Base-by-base conservation (phyloP, 129 eudicot genomes). In the Kitagawia praeruptora region DNA sequence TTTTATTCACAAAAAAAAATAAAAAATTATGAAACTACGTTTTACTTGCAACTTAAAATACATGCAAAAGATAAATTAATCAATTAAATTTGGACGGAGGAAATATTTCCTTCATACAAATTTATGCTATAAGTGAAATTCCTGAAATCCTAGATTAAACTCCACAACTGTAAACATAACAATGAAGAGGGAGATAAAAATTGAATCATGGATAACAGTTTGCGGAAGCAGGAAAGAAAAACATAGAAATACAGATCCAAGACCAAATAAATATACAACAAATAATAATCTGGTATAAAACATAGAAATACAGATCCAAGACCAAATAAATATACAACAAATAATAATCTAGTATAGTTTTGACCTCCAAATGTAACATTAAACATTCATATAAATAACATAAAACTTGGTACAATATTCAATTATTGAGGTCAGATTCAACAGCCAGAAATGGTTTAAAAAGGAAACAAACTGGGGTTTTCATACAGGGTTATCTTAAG, bases 401-500 rank as follows among this genome's bases (percentile, higher is more conserved):
- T 23, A 10, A 9, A 16, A 34, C 76, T 23, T 41, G 56, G 3
- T 10, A 74, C 19, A 46, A 13, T 25, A 40, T 10, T 46, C 40
- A 40, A 61, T 45, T 74, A 45, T 74, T 51, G 37, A 27, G 10
- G 77, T 74, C 77, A 45, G 34, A 23, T 74, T 74, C 38, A n/a
- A 74, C 58, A 45, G 61, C 61, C 61, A 74, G 34, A 73, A 23
- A 42, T 44, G 54, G 77, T 54, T 18, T 40, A 8, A 42, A 41
- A 41, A 12, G 77, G 53, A 23, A 23, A 42, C 76, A 41, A 38
- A 0, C 37, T 14, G 28, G 34, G 12, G 31, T 21, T 19, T 40
- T 41, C 49, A 40, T 21, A 72, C 16, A 72, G 51, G 51, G n/a
- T 10, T 10, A 72, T 41, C 14, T 38, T 18, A 41, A 42, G 19